Base-by-base conservation (phyloP, 2,329 filamentous ascomycete genomes). In the Calonectria leucothoes region DNA sequence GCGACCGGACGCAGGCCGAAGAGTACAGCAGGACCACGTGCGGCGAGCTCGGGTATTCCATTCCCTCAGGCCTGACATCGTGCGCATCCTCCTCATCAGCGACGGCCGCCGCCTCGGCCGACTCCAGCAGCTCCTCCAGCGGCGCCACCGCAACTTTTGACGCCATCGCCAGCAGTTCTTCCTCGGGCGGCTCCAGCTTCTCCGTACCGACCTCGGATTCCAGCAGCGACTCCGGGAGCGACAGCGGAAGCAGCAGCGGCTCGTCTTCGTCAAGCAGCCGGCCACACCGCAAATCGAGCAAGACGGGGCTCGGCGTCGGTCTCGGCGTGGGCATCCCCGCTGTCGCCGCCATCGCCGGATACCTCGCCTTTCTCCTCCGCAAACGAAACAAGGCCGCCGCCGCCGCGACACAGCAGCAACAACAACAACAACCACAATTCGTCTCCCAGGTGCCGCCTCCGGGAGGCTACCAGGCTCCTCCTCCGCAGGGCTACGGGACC, bases 291-390 rank as follows among this genome's bases (percentile, higher is more conserved):
- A 29, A 51, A 17, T 66, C 66, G 7, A 33, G 42, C 4, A 65
- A 66, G 20, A 72, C 66, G 5, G 66, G 59, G 1, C 31, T 72
- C 1, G 70, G 70, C 11, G 59, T 70, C 4, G 66, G 70, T 12
- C 49, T 72, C n/a, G 70, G 70, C 33, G 66, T 72, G 5, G 70
- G 70, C 20, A 51, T 72, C 11, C 66, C 70, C 6, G 11, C 51
- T 6, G 35, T 61, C 12, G 17, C 66, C 6, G 70, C 66, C 49
- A 33, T 48, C 1, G 66, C 52, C 7, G 70, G 66, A 29, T 69
- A 66, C n/a, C 27, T 70, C 49, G 61, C 69, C 5, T 31, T 72
- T n/a, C n/a, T 72, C 3, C 15, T 63, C 17, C n/a, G 59, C 2
- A 72, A 45, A 27, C 70, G 65, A 31, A 52, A 35, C 31, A 66